Base-by-base conservation (phyloP, 495 filamentous ascomycete species). In the Hypomontagnella submonticulosa region DNA sequence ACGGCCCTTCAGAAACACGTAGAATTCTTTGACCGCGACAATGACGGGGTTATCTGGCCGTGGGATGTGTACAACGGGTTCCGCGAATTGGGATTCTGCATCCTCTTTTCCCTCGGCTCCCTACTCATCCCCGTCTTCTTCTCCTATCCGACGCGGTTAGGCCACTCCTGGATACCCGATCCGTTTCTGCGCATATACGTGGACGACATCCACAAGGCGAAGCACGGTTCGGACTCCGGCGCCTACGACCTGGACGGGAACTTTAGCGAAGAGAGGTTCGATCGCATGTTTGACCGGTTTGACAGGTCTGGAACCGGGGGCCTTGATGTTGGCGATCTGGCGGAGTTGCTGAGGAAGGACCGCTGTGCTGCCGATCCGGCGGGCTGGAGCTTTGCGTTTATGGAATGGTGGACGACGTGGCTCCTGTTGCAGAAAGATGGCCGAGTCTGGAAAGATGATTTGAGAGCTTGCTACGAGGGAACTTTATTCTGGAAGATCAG, bases 11-110 rank as follows among this genome's bases (percentile, higher is more conserved):
- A 82, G 63, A 80, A 80, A 63, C 83, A 84, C 66, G 63, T 79
- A 53, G 66, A 71, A 44, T 85, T 83, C 74, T 85, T 77, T 61
- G 83, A 85, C 65, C 62, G 66, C 19, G 80, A 85, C 64, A 50
- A 61, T 19, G 83, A 85, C 66, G 76, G 75, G 23, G 69, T 83
- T 16, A 82, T 85, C 66, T 81, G 70, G 69, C 81, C 83, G 0
- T 50, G 42, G 41, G 83, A 84, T 44, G 80, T 77, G 11, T 84
- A 77, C 70, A 66, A 32, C 40, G 81, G 82, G 3, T 84, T 84
- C 58, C 79, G 77, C 10, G 68, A 67, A 10, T 68, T 84, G 6
- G 81, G 82, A 18, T 83, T 82, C 70, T 74, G 71, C 61, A 44
- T 79, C 37, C 48, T 77, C 37, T 74, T 82, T 71, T 77, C 74